A percentile compares a stretch with the other conserved stretches of the same genome.
These are phyloP conservation scores for Quercus bicolor DNA, from an alignment of 306 rosid genomes.

Conservation along the genomic window DNA sequence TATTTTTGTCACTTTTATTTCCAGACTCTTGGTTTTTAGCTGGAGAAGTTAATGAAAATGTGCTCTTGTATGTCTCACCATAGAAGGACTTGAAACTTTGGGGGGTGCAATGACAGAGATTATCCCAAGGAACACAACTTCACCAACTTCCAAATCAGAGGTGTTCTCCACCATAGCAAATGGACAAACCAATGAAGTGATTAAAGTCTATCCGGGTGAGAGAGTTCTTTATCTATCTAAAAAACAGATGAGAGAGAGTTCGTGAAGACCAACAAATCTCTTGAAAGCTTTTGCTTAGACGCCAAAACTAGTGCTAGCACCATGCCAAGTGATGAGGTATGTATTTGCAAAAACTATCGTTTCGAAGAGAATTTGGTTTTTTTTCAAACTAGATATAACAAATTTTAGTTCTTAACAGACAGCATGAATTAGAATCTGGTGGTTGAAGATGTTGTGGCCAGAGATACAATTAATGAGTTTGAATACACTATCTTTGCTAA, in stretches of 20 bases:
- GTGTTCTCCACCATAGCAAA: constrained; percentile 92
- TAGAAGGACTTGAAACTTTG: no score
- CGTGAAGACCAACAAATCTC: constrained; percentile 45
- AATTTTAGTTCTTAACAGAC: neutral
- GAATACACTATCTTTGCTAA: no score
- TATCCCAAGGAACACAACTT: constrained; percentile 27
- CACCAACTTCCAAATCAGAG: constrained; percentile 93
- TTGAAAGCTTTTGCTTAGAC: neutral
- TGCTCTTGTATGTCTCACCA: no score
- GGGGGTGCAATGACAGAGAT: no score
- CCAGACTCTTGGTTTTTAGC: no score
- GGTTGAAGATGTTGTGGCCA: neutral
- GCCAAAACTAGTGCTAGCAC: constrained; percentile 95
- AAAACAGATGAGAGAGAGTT: constrained; percentile 20
- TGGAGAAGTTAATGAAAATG: no score
- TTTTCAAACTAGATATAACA: neutral
- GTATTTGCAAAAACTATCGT: neutral
- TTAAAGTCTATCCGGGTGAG: constrained; percentile 87
- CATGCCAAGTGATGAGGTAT: constrained; percentile 87
- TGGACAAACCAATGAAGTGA: constrained; percentile 89
- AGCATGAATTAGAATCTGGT: constrained; percentile 30
- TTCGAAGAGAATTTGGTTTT: neutral
- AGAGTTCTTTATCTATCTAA: constrained; percentile 3
- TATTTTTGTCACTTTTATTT: no score
- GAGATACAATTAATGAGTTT: neutral